These are phyloP conservation scores for Lyophyllum decastes DNA, from an alignment of 768 basidiomycete species.

Conservation along the genomic window DNA sequence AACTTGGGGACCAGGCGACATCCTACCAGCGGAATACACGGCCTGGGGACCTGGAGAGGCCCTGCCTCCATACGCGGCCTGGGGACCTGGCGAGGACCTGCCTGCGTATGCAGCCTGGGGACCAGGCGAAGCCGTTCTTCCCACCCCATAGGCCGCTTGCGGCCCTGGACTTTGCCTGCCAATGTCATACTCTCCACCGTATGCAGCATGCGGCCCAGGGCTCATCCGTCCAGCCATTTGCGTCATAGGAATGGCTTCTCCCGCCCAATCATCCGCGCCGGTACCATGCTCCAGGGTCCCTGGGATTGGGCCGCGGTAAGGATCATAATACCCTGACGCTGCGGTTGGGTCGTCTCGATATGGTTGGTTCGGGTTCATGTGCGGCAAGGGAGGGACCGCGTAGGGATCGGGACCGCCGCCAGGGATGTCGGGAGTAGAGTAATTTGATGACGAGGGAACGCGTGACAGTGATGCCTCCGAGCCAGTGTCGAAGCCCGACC, in stretches of 20 bases:
- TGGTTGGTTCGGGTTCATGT: conserved; percentile 75
- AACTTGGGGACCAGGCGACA: conserved; percentile 47
- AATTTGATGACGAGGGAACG: conserved; percentile 43
- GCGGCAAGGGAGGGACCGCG: conserved; percentile 80
- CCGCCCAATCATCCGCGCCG: conserved; percentile 36
- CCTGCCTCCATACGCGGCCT: conserved; percentile 32
- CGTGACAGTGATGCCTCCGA: conserved; percentile 61
- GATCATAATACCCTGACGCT: conserved; percentile 66
- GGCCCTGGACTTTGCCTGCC: conserved; percentile 42
- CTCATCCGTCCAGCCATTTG: conserved; percentile 48
- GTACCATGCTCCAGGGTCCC: conserved; percentile 57
- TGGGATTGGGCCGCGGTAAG: conserved; percentile 77
- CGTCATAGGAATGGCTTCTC: conserved; percentile 77
- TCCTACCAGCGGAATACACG: conserved; percentile 38
- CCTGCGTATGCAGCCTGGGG: conserved; percentile 47
- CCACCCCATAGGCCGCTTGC: conserved; percentile 23
- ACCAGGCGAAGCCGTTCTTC: conserved; percentile 46
- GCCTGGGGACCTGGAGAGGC: conserved; percentile 42
- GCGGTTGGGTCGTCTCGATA: conserved; percentile 71
- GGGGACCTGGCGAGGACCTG: conserved; percentile 33
- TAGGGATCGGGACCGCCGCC: conserved; percentile 62
- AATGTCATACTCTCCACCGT: conserved; percentile 32
- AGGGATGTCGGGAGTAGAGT: conserved; percentile 52
- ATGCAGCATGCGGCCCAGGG: conserved; percentile 39
- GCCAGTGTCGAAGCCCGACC: conserved; percentile 71